These are phyloP conservation scores for Margaritispora aquatica DNA, from an alignment of 495 filamentous ascomycete genomes.

Conservation along the genomic window DNA sequence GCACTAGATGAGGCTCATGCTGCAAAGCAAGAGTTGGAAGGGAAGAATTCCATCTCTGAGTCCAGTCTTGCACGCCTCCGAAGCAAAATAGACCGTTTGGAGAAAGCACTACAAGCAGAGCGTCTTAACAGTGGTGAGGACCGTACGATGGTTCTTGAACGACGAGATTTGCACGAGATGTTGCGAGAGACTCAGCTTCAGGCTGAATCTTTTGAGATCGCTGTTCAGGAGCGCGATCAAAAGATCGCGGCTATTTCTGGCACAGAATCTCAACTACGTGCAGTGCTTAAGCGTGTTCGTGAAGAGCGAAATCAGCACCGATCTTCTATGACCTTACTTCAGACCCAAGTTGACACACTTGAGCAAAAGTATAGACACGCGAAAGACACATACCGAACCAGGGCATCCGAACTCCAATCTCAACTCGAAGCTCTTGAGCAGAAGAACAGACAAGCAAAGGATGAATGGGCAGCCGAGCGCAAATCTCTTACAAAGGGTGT, in stretches of 20 bases:
- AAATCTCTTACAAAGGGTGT: slow-evolving; percentile 35
- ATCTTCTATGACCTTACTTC: slow-evolving; percentile 40
- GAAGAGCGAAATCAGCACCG: slow-evolving; percentile 50
- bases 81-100: slow-evolving; percentile 31
- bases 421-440: slow-evolving; percentile 38
- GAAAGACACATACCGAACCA: slow-evolving; percentile 33
- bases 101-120: slow-evolving; percentile 48
- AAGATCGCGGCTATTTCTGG: slow-evolving; percentile 43
- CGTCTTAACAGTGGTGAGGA: slow-evolving; percentile 27
- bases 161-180: slow-evolving; percentile 32
- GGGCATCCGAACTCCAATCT: slow-evolving; percentile 35
- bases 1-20: slow-evolving; percentile 30
- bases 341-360: slow-evolving; percentile 34
- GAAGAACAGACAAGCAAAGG: slow-evolving; percentile 32
- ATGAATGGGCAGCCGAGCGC: slow-evolving; percentile 40
- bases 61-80: slow-evolving; percentile 23
- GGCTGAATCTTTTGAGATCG: slow-evolving; percentile 35
- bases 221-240: slow-evolving; percentile 33
- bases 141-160: slow-evolving; percentile 31
- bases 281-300: slow-evolving; percentile 48
- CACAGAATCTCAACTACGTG: slow-evolving; percentile 48
- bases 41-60: slow-evolving; percentile 28
- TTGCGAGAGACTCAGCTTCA: slow-evolving; percentile 34
- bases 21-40: slow-evolving; percentile 24
- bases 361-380: slow-evolving; percentile 33